Base-by-base conservation (phyloP, 2,329 filamentous ascomycete genomes). In the Hypomyces perniciosus region DNA sequence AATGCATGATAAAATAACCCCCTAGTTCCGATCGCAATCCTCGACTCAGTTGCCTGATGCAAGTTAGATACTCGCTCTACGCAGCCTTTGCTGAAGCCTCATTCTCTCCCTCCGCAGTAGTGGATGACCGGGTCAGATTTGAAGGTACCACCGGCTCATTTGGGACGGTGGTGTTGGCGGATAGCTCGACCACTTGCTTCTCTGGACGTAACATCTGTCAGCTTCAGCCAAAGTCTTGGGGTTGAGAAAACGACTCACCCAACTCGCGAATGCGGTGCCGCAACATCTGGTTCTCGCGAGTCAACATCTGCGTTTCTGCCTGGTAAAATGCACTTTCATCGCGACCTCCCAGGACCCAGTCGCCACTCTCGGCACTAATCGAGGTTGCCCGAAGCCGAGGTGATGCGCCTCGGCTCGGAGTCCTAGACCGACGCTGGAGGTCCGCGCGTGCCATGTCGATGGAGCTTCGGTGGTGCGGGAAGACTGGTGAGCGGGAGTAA, bases 261-360 rank as follows among this genome's bases (percentile, higher is more conserved):
- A 90, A 70, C 61, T 90, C 86, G 34, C 84, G 77, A 53, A 90
- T 87, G 44, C 88, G 77, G 64, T 84, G 78, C 54, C 85, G 83
- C 46, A 92, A 72, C 87, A 92, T 90, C 68, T 91, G 87, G 59
- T 91, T 92, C 71, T 91, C 88, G 28, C 88, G 76, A 26, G 83
- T 79, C 60, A 92, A 68, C 70, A 82, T 90, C 68, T 89, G 85
- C 1, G 86, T 89, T 69, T 92, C 88, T 4, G 87, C 87, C 65
- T 90, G 86, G 61, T 91, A 91, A 65, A 90, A 90, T 1, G 85
- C 84, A 56, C 79, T 84, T 64, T 91, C 87, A 60, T 90, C 87
- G 13, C 86, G 75, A 6, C 79, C 79, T n/a, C 78, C 79, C 1
- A 86, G 73, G 44, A 78, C 68, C 71, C 77, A 81, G 30, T 89